Percentiles rank a stretch among this genome's conserved stretches.
Evolutionary conservation across 345 rosid genomes (phyloP).

Genomic region (Rhodamnia rubescens): DNA sequence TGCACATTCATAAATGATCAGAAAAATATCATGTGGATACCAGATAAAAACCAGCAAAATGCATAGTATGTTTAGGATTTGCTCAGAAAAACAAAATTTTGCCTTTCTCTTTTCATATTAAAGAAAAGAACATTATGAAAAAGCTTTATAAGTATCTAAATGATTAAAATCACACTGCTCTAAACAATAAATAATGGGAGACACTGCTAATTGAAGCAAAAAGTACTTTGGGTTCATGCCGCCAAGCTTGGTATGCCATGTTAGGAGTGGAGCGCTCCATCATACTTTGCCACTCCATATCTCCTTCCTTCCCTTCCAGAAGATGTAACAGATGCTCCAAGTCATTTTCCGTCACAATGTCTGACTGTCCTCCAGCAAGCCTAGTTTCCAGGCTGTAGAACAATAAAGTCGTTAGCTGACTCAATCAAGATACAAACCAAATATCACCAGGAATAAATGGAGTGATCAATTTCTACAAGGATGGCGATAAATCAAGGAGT

Average conservation of each 20-base stretch:
- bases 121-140: background rate
- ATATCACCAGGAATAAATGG: background rate
- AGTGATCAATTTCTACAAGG: background rate
- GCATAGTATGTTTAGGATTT: background rate
- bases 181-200: background rate
- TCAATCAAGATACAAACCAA: background rate
- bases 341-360: constrained; percentile 62
- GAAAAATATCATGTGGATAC: background rate
- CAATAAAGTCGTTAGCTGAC: background rate
- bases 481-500: background rate
- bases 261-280: constrained; percentile 78
- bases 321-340: constrained; percentile 62
- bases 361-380: constrained; percentile 23
- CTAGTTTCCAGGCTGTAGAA: constrained; percentile 12
- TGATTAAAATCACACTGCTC: background rate
- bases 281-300: constrained; percentile 76
- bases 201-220: background rate
- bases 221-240: constrained; percentile 74
- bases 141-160: background rate
- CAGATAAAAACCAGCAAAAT: background rate
- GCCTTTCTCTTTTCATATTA: background rate
- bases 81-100: background rate
- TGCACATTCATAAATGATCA: background rate
- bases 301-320: constrained; percentile 54
- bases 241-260: constrained; percentile 86